Base-by-base conservation (phyloP, 352 stramenopile genomes). In the Phytophthora macrochlamydospora region DNA sequence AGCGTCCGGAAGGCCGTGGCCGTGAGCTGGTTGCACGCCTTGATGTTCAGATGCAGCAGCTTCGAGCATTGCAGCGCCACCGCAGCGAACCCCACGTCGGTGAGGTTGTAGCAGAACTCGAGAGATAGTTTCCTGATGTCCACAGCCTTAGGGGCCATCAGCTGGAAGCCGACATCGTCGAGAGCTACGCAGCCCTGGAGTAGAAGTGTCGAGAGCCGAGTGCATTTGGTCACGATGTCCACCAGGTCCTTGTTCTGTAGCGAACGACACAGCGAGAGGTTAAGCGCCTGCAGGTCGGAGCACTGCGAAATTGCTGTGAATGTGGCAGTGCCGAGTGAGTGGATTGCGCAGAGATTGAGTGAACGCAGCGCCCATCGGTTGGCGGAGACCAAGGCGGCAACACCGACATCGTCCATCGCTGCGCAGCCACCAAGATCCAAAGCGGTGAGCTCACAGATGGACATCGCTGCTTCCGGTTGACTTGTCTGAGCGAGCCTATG, bases 61-160 rank as follows among this genome's bases (percentile, higher is more conserved):
- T 66, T 53, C n/a, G 66, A 59, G 59, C 89, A 94, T n/a, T 67
- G 50, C 3, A 44, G 54, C 18, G 81, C 73, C 42, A 98, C 65
- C 8, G 72, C 53, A 1, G 56, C 46, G 11, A 97, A 67, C 1
- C 83, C 88, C 1, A 65, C 62, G 59, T 95, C 88, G 0, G 89
- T 96, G 42, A 98, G 79, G 37, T 91, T 88, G 73, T 90, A 87
- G 76, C 90, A 97, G 73, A 96, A 97, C 35, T 90, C 77, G 29
- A 97, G 75, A n/a, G 91, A 91, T 6, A 97, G 62, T n/a, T 56
- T 66, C 48, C 78, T 57, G 2, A 98, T 63, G 9, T 62, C 64
- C 3, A 8, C 50, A 8, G 70, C 78, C 44, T 78, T 65, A 33
- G 61, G 18, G 4, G 82, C 77, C 29, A 92, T 67, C 4, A 71